Percentiles rank a stretch among this genome's conserved stretches.
Conservation (phyloP, 2,329 filamentous ascomycete genomes). For the Diaporthe helianthi region DNA sequence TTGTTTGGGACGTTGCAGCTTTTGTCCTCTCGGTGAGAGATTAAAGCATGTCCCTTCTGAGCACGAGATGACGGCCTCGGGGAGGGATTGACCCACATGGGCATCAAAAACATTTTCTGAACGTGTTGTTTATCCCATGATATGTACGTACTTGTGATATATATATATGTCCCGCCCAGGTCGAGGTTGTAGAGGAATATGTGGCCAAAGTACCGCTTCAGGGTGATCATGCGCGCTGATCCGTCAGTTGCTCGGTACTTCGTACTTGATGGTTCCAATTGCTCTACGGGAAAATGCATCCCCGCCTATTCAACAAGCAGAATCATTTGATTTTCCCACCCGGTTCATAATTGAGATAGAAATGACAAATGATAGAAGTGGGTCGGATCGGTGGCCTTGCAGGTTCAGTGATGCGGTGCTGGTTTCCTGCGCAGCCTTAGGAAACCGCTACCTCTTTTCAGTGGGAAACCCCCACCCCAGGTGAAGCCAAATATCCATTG, state of each 20-base stretch:
- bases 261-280: constrained; percentile 2
- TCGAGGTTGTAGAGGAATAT: constrained; percentile 1
- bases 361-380: constrained; percentile 23
- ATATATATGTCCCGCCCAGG: not conserved
- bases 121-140: not conserved
- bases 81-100: not conserved
- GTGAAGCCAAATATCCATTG: not conserved
- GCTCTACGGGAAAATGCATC: not conserved
- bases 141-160: constrained; percentile 15
- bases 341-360: not conserved
- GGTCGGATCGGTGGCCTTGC: not conserved
- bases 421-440: not conserved
- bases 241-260: not conserved
- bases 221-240: not conserved
- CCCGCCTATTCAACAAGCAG: not conserved
- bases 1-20: constrained; percentile 16
- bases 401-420: not conserved
- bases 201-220: constrained; percentile 7
- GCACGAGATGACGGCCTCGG: not conserved
- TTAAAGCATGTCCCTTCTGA: constrained; percentile 7
- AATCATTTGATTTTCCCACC: not conserved
- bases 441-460: constrained; percentile 1
- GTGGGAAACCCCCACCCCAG: constrained; percentile 3
- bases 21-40: constrained; percentile 17
- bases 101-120: not conserved